Evolutionary conservation across 208 protist genomes (phyloP).

Genomic region (Trypanosoma theileri): DNA sequence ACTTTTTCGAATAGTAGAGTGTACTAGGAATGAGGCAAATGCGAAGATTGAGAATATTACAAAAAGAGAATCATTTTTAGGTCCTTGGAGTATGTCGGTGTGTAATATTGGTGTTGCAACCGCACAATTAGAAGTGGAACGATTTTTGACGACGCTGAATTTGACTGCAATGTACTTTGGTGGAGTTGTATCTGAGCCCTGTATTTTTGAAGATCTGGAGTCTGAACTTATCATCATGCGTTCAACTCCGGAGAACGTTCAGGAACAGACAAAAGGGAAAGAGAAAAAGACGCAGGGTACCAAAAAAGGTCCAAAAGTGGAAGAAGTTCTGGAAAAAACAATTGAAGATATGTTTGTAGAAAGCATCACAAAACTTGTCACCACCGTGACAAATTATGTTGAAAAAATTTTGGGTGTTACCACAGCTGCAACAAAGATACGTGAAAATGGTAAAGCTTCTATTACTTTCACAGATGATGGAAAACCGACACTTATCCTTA

Average conservation of each 20-base stretch:
- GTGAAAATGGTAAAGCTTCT: constrained; percentile 35
- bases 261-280: constrained; percentile 33
- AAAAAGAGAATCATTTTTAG: constrained; percentile 52
- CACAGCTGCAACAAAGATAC: constrained; percentile 34
- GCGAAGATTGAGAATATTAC: constrained; percentile 54
- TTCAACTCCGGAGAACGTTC: constrained; percentile 14
- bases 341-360: constrained; percentile 64
- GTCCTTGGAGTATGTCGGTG: constrained; percentile 60
- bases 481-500: constrained; percentile 32
- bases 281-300: constrained; percentile 43
- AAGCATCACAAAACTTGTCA: constrained; percentile 38
- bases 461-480: constrained; percentile 23
- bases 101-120: constrained; percentile 56
- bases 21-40: constrained; percentile 35
- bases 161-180: constrained; percentile 75
- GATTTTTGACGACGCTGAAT: constrained; percentile 56
- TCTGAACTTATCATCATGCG: constrained; percentile 37
- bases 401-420: constrained; percentile 41
- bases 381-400: constrained; percentile 32
- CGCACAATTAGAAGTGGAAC: constrained; percentile 67
- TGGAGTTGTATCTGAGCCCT: constrained; percentile 55
- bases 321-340: constrained; percentile 47
- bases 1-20: constrained; percentile 48
- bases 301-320: constrained; percentile 41
- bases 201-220: constrained; percentile 64